A percentile compares a stretch with the other conserved stretches of the same genome.
These are phyloP conservation scores for Amborella trichopoda DNA, from an alignment of 164 flowering plant species.

Conservation along the genomic window DNA sequence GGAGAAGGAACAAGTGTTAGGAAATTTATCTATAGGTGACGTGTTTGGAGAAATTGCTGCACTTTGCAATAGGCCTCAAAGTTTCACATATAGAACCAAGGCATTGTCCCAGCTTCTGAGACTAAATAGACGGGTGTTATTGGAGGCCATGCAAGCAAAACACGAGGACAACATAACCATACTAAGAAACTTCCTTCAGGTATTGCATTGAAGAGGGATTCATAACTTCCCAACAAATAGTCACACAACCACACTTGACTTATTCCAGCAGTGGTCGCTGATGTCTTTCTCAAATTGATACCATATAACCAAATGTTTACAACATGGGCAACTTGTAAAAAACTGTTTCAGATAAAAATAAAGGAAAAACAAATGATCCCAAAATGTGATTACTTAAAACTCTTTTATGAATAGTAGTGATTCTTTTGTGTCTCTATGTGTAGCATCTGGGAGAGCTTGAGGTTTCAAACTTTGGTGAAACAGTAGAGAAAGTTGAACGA, in stretches of 20 bases:
- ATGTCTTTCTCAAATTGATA: neutral
- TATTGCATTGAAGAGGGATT: no score
- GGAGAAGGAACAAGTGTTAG: conserved; percentile 44
- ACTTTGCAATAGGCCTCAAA: conserved; percentile 62
- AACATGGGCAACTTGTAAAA: neutral
- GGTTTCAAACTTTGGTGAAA: conserved; percentile 37
- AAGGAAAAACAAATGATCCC: neutral
- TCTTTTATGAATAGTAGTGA: neutral
- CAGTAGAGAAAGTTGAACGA: conserved; percentile 25
- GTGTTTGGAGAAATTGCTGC: conserved; percentile 87
- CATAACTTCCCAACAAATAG: no score
- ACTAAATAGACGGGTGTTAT: conserved; percentile 40
- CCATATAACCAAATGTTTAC: neutral
- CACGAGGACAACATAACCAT: conserved; percentile 47
- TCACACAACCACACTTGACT: neutral
- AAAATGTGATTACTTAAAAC: neutral
- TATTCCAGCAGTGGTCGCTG: neutral
- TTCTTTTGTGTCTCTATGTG: conserved; percentile 4
- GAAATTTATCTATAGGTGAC: conserved; percentile 40
- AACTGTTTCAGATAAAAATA: neutral
- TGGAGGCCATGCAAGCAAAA: conserved; percentile 56
- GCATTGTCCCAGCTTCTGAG: conserved; percentile 65
- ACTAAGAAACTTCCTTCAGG: conserved; percentile 71
- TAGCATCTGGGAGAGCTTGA: conserved; percentile 58
- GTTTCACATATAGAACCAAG: conserved; percentile 59